Evolutionary conservation across 2,329 filamentous ascomycete species (phyloP).

Genomic region (Zelopaecilomyces penicillatus): DNA sequence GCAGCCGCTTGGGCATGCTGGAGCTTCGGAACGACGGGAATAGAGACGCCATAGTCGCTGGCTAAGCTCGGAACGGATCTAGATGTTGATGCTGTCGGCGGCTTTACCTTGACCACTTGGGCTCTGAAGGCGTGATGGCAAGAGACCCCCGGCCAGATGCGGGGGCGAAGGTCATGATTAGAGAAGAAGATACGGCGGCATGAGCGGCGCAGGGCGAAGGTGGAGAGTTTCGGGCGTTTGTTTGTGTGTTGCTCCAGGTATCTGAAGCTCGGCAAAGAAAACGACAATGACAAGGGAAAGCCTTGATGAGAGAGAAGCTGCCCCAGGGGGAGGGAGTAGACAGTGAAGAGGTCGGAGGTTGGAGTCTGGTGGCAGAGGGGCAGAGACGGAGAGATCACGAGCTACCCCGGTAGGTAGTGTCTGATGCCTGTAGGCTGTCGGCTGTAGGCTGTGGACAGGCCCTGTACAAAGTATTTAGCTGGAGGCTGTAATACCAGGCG

Average conservation of each 20-base stretch:
- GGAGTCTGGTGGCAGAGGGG: neutral
- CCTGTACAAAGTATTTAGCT: too few species aligned
- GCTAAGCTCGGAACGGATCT: neutral
- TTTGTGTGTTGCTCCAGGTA: too few species aligned
- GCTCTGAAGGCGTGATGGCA: slow-evolving; percentile 14
- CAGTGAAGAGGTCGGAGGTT: slow-evolving; percentile 4
- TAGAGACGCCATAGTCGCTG: slow-evolving; percentile 57
- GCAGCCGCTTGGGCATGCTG: slow-evolving; percentile 79
- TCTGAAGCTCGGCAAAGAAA: slow-evolving; percentile 1
- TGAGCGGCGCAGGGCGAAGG: slow-evolving; percentile 3
- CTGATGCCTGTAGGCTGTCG: too few species aligned
- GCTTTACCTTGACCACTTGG: slow-evolving; percentile 3
- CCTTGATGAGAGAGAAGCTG: neutral
- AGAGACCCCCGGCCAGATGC: slow-evolving; percentile 19
- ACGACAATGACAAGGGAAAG: neutral
- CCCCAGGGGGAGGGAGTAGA: neutral
- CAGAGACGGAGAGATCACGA: slow-evolving; percentile 1
- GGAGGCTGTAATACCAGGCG: neutral
- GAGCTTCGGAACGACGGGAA: slow-evolving; percentile 57
- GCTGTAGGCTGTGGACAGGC: too few species aligned
- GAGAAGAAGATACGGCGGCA: slow-evolving; percentile 4
- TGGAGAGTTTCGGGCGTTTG: too few species aligned
- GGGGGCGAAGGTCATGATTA: slow-evolving; percentile 19
- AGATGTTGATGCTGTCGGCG: neutral
- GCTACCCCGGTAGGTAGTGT: slow-evolving; percentile 4